Conservation (phyloP, 164 flowering plant species). For the Stephania japonica region DNA sequence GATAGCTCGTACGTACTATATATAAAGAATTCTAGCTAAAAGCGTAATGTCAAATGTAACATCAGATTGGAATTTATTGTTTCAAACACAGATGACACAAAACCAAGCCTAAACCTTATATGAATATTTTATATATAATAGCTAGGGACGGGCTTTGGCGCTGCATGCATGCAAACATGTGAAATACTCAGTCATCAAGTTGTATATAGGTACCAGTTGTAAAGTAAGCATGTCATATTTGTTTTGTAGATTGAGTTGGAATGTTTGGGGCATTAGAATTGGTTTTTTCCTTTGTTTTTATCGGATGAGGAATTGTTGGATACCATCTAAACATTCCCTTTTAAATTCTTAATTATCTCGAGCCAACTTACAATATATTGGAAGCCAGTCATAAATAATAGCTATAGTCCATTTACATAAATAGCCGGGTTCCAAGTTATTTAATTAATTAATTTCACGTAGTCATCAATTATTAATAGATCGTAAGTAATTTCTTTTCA, state of each 20-base stretch:
- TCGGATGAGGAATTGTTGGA: not conserved
- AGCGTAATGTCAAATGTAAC: not conserved
- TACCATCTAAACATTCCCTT: not conserved
- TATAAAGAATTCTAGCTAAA: not conserved
- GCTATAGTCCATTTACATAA: too few species aligned
- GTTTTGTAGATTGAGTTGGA: not conserved
- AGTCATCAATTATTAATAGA: too few species aligned
- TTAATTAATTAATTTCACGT: too few species aligned
- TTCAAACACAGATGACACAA: not conserved
- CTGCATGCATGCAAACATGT: not conserved
- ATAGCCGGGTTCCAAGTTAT: too few species aligned
- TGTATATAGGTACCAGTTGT: not conserved
- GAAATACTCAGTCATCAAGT: not conserved
- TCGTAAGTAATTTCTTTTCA: too few species aligned
- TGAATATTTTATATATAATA: not conserved
- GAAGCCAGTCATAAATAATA: not conserved
- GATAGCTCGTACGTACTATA: too few species aligned
- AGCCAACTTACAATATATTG: not conserved
- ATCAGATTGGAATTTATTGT: not conserved
- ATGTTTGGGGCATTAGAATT: not conserved
- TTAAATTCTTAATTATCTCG: not conserved
- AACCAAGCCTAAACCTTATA: not conserved
- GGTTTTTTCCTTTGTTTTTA: not conserved
- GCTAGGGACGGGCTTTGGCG: not conserved
- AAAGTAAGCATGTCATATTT: not conserved